Base-by-base conservation (phyloP, 192 early-diverging fungal genomes). In the Backusella luteola region DNA sequence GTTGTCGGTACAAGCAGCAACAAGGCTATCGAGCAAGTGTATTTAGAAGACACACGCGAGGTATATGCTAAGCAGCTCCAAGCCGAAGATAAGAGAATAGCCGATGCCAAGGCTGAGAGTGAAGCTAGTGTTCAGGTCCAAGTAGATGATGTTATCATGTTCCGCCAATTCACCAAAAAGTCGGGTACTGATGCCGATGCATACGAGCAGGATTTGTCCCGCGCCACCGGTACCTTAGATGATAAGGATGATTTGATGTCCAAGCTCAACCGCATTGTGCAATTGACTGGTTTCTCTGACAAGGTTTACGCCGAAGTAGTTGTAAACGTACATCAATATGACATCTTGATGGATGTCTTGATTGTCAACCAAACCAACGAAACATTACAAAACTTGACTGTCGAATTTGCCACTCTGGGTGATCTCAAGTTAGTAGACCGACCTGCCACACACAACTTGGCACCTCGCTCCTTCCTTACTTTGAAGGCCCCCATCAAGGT, bases 251-350 rank as follows among this genome's bases (percentile, higher is more conserved):
- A 93, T 66, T 85, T 95, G 59, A 93, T 94, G 46, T 97, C 96
- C 32, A 97, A 98, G 87, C 87, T 99, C 76, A 95, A 92, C 77
- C 91, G 93, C 67, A 95, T 99, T 19, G 92, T 98, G 26, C 98
- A 98, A 84, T 87, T 99, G 59, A 99, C 98, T 8, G 98, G 94
- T 17, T 99, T 96, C 85, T 97, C 96, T 4, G 98, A 99, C 80
- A 94, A 96, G 1, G 96, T 99, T n/a, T 99, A 99, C 78, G 97
- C 97, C 3, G 98, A 99, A 84, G 98, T 96, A 0, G 98, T 98
- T 80, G 95, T 98, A 44, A 97, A 89, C 69, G 96, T 99, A 39
- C 96, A 96, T 76, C 97, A 99, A 85, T 98, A 95, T 78, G 96
- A 99, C 81, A 97, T 99, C 81, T 81, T 98, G 73, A 87, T 98